Evolutionary conservation across 2,329 filamentous ascomycete genomes (phyloP), one percentile per base, ranked within the genome.

Genomic region (Monosporascus sp.): DNA sequence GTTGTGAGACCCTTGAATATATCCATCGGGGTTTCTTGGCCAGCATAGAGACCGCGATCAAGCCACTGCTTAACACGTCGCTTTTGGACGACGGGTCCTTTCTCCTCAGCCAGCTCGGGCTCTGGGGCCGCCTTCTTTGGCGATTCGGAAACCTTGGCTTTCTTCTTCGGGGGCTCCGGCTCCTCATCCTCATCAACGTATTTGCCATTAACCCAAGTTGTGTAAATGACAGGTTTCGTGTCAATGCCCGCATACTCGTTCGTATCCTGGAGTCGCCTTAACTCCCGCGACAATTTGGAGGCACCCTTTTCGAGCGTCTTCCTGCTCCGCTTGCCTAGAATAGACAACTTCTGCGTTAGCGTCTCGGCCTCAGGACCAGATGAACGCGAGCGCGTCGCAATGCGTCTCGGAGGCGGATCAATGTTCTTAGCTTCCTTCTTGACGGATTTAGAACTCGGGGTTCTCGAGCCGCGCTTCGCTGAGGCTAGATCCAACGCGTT

Each of bases 11-110:
- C 77, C 60, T 76, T 73, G 46, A 67, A 67, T 7, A 74, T 66
- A 53, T 83, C 78, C 7, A 66, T 59, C 1, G 80, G 79, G 7
- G 72, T 72, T 31, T 85, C 78, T 69, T 97, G 93, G 27, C 94
- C 94, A 1, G 90, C 86, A 65, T 95, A 97, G 16, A 97, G 77
- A 9, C 93, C 94, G 68, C 91, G 89, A 50, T 80, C 77, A 51
- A 95, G 76, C 82, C 89, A 97, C 60, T 85, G 85, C 76, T 96
- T 96, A 50, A 77, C 72, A 38, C 76, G 78, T 52, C 79, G 74
- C 58, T 74, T 71, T 57, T 71, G 74, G 26, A 69, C 63, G 14
- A 58, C 60, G 11, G 70, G 65, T 7, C 69, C 61, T 24, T 71
- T 69, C 61, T 79, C 63, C 56, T 66, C 53, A 52, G 63, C 27